A percentile compares a stretch with the other conserved stretches of the same genome.
Conservation (phyloP, 2,329 filamentous ascomycete genomes). For the Fusarium buharicum region DNA sequence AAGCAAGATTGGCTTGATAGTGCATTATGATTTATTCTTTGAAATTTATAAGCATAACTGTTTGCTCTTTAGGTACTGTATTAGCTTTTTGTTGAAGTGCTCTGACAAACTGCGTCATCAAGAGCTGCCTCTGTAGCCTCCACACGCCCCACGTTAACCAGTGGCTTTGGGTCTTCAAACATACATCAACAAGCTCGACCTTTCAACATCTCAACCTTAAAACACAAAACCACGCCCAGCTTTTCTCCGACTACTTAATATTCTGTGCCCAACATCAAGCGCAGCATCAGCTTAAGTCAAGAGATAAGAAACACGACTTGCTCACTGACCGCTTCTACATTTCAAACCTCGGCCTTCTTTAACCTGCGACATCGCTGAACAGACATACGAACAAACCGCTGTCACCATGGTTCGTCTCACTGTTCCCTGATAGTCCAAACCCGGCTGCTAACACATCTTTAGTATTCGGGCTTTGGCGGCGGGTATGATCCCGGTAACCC, state of each 20-base stretch:
- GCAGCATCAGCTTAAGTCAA: background rate
- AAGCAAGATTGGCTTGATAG: no score
- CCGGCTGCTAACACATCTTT: conserved; percentile 3
- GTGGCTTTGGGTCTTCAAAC: conserved; percentile 26
- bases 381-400: conserved; percentile 10
- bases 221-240: background rate
- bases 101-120: conserved; percentile 49
- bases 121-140: conserved; percentile 48
- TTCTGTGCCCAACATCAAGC: background rate
- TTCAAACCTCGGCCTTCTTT: conserved; percentile 2
- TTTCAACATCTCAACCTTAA: conserved; percentile 17
- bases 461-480: conserved; percentile 55
- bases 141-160: conserved; percentile 36
- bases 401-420: conserved; percentile 38
- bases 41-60: background rate
- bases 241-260: background rate
- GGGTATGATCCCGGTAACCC: conserved; percentile 60
- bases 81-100: background rate
- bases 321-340: conserved; percentile 34
- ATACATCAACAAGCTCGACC: conserved; percentile 24
- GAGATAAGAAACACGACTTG: background rate
- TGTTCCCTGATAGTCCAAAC: background rate
- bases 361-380: conserved; percentile 16
- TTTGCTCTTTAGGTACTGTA: background rate
- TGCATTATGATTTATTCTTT: no score